These are phyloP conservation scores for Areca catechu DNA, from an alignment of 176 grass and related monocot species.

Conservation along the genomic window DNA sequence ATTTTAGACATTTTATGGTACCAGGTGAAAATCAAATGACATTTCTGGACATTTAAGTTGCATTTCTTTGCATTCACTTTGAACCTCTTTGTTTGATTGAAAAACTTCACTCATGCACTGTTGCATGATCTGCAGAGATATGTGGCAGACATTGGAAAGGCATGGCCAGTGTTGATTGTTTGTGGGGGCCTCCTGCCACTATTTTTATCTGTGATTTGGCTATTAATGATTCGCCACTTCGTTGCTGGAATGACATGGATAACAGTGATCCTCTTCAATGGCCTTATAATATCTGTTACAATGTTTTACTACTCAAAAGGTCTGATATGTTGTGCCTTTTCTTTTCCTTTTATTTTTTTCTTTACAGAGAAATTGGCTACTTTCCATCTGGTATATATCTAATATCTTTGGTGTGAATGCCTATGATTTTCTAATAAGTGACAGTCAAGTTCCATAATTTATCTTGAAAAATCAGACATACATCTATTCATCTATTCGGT, in stretches of 20 bases:
- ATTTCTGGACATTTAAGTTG: not conserved
- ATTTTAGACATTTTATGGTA: too few species aligned
- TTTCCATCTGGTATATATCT: too few species aligned
- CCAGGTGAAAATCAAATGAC: too few species aligned
- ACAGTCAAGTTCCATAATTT: too few species aligned
- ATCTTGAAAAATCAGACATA: too few species aligned
- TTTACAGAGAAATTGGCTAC: not conserved
- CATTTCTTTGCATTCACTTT: not conserved
- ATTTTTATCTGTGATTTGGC: constrained; percentile 81
- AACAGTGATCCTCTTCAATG: constrained; percentile 89
- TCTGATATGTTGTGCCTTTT: constrained; percentile 14
- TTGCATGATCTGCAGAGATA: constrained; percentile 67
- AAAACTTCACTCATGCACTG: constrained; percentile 13
- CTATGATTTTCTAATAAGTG: too few species aligned
- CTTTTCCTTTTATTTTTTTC: constrained; percentile 15
- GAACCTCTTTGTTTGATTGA: too few species aligned
- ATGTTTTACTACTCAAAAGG: constrained; percentile 97
- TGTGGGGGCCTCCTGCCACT: constrained; percentile 89
- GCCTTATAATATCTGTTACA: constrained; percentile 82
- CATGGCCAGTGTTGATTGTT: constrained; percentile 95
- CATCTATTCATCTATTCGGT: too few species aligned
- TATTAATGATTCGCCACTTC: constrained; percentile 96
- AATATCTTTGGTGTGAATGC: too few species aligned
- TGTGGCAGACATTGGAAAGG: constrained; percentile 88
- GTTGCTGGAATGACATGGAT: constrained; percentile 97